Evolutionary conservation across 2,329 filamentous ascomycete species (phyloP), one percentile per base, ranked within the genome.

Genomic region (Dichotomopilus funicola): DNA sequence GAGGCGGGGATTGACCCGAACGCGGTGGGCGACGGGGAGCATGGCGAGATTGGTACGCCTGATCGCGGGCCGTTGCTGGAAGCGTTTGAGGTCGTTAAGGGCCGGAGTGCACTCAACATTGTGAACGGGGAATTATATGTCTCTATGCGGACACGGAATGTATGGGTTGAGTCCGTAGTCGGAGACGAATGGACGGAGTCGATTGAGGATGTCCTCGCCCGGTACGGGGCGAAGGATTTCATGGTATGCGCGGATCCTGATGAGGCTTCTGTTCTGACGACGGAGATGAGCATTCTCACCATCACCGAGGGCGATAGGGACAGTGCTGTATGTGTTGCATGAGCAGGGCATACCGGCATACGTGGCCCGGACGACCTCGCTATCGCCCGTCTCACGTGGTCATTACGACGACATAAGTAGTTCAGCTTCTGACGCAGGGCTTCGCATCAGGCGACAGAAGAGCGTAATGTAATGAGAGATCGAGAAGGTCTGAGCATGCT

Each of bases 1-100:
- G 54, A 59, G 10, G 51, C 53, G 1, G 57, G 57, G n/a, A 11
- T 55, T 1, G 51, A 59, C 13, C 54, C 57, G 1, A 51, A 59
- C 43, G 46, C 51, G 12, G 27, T 53, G 2, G 54, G 54, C 9
- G 50, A 56, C 35, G 7, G 13, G 19, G 19, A 27, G n/a, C 7
- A 36, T 8, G 54, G 54, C 10, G 36, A 51, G 4, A 49, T 53
- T 35, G 54, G 54, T 6, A 53, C 38, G 4, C 49, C 54, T 2
- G 49, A 55, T 4, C 40, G 6, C 13, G 53, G 53, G 1, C 48
- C 48, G 4, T 41, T 51, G 36, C 35, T 55, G 7, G 7, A 49
- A 13, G 31, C 11, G 31, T 38, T 38, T 7, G 7, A 12, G 4
- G 6, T 5, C 1, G 4, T 53, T 9, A n/a, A 42, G 6, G 50